Evolutionary conservation across 306 rosid genomes (phyloP), one percentile per base, ranked within the genome.

Genomic region (Dalbergia cultrata): DNA sequence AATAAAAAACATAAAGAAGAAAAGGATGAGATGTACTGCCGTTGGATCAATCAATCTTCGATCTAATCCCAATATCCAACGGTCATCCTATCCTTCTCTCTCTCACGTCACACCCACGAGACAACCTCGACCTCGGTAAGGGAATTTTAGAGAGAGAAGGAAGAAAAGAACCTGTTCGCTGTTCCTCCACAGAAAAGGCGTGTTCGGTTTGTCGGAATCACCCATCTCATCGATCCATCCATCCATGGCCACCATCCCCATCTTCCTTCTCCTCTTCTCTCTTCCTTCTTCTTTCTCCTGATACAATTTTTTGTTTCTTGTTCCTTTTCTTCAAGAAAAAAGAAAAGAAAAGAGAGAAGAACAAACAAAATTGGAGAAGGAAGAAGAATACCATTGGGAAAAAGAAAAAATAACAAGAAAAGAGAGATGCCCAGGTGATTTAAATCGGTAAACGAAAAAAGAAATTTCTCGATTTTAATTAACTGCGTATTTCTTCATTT

Each of bases 81-180:
- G 85, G 81, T 35, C 4, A 13, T 16, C 69, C 58, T 77, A 34
- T 88, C 39, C 64, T 26, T 76, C 52, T 50, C 57, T 73, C 72
- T 74, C 82, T 57, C 78, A 19, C 81, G 16, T 43, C 83, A 59
- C 44, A 22, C 45, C 31, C 31, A 19, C 56, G 17, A 13, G 31
- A 33, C 64, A 75, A 21, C 44, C 58, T 59, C 53, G 64, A 45
- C 58, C 76, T 74, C 78, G n/a, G 50, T 14, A 39, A 61, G 73
- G 66, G 70, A 82, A 33, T 33, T 10, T 22, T 35, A 49, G 79
- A 77, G 89, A 68, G 82, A 31, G 54, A 54, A 58, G 63, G 43
- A 86, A 88, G 91, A 82, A 89, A 91, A 62, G 85, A 83, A 81
- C 75, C 77, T 75, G 77, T 31, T 72, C 69, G 50, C 12, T 45